A percentile compares a stretch with the other conserved stretches of the same genome.
phyloP scores from a whole-genome alignment of 495 filamentous ascomycete species.

The Lasiosphaeriaceae sp. region DNA sequence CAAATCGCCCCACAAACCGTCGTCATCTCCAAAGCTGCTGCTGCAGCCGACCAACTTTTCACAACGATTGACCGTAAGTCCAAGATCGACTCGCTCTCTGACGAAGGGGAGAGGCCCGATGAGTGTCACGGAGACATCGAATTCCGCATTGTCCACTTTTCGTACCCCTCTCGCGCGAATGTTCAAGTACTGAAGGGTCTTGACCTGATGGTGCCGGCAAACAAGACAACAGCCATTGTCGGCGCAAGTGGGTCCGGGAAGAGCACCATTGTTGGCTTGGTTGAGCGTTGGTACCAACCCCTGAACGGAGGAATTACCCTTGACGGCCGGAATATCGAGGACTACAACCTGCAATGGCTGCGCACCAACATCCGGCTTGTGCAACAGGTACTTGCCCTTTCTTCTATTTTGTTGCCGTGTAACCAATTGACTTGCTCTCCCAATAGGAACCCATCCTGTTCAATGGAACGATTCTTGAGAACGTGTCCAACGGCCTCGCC shows the following conservation, averaged over 20 bases:
- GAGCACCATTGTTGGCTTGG: constrained; percentile 77
- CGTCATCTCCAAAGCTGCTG: constrained; percentile 43
- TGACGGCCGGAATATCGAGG: constrained; percentile 49
- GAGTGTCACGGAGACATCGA: constrained; percentile 45
- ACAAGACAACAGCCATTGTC: constrained; percentile 78
- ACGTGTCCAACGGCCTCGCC: constrained; percentile 57
- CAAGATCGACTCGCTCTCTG: constrained; percentile 32
- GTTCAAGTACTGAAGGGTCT: constrained; percentile 53
- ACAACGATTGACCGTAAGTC: constrained; percentile 48
- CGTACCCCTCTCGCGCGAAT: constrained; percentile 62
- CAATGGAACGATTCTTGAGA: constrained; percentile 63
- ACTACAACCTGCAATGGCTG: constrained; percentile 59
- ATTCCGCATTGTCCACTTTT: constrained; percentile 54
- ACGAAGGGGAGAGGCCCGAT: constrained; percentile 32
- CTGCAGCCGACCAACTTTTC: constrained; percentile 49
- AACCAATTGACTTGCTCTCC: not conserved
- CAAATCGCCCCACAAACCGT: constrained; percentile 45
- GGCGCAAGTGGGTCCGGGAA: constrained; percentile 80
- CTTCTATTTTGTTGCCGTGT: not conserved
- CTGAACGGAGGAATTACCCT: constrained; percentile 46
- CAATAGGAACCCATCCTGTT: constrained; percentile 62
- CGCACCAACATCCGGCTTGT: constrained; percentile 62
- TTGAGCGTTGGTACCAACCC: constrained; percentile 87
- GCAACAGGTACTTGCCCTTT: constrained; percentile 40
- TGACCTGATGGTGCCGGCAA: constrained; percentile 57